Conservation (phyloP, 371 early-diverging fungal species). For the Entomophthora muscae region DNA sequence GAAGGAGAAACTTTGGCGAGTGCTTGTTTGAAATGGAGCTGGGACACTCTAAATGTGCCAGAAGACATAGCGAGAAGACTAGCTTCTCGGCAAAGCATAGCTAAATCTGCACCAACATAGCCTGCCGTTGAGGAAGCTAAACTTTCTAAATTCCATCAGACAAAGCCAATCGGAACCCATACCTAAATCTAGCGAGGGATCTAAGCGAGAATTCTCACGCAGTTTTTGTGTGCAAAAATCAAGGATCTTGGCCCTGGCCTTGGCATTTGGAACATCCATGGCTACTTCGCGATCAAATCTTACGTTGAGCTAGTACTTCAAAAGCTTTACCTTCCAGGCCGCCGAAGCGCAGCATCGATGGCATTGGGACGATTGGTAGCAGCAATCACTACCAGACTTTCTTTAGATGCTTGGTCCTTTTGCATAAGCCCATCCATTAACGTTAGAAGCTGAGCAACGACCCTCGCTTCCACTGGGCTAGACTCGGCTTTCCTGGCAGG, state of each 20-base stretch:
- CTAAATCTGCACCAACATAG: slow-evolving; percentile 94
- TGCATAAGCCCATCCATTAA: slow-evolving; percentile 77
- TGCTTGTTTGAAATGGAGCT: slow-evolving; percentile 46
- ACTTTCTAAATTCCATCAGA: too few relatives aligned
- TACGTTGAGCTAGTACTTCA: slow-evolving; percentile 12
- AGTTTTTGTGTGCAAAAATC: not conserved
- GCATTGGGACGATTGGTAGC: slow-evolving; percentile 98
- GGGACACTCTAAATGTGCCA: too few relatives aligned
- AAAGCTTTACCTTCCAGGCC: slow-evolving; percentile 95
- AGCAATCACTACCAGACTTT: slow-evolving; percentile 70
- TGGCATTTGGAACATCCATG: slow-evolving; percentile 58
- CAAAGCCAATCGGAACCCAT: too few relatives aligned
- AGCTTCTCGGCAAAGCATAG: slow-evolving; percentile 78
- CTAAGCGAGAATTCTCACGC: not conserved
- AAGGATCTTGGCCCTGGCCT: slow-evolving; percentile 41
- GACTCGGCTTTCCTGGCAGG: slow-evolving; percentile 55
- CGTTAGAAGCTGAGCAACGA: slow-evolving; percentile 94
- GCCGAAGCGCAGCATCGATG: slow-evolving; percentile 90
- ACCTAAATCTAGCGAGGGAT: too few relatives aligned
- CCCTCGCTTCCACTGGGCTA: slow-evolving; percentile 66
- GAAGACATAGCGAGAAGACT: too few relatives aligned
- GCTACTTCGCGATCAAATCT: slow-evolving; percentile 87
- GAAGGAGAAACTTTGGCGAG: slow-evolving; percentile 42
- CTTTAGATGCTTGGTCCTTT: slow-evolving; percentile 24
- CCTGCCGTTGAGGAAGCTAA: too few relatives aligned